These are phyloP conservation scores for Monosporozyma unispora DNA, from an alignment of 805 yeast species.

Conservation along the genomic window DNA sequence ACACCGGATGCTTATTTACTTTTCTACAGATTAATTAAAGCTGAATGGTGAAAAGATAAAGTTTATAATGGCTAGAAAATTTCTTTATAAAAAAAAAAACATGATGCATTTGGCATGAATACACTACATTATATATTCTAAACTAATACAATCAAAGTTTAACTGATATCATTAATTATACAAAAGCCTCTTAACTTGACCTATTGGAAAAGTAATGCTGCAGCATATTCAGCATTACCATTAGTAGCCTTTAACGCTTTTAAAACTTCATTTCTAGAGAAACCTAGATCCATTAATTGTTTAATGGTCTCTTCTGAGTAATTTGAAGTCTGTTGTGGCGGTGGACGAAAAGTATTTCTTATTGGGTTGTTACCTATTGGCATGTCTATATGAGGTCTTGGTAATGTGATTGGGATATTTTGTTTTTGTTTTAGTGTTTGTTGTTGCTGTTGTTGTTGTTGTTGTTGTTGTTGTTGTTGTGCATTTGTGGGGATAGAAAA, in stretches of 20 bases:
- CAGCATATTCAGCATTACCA: conserved; percentile 83
- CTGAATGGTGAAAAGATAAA: not conserved
- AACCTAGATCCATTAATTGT: conserved; percentile 61
- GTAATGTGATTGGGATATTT: not conserved
- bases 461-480: not conserved
- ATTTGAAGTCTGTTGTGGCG: not conserved
- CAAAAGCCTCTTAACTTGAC: not conserved
- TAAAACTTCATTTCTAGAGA: conserved; percentile 52
- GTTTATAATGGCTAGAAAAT: not conserved
- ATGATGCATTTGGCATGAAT: not conserved
- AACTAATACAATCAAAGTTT: not conserved
- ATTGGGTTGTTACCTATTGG: not conserved
- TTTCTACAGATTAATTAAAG: conserved; percentile 40
- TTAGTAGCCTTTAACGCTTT: conserved; percentile 54
- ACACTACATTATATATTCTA: not conserved
- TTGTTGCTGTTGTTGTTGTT: not conserved
- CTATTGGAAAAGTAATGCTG: conserved; percentile 52
- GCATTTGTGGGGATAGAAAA: not conserved
- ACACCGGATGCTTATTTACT: conserved; percentile 76
- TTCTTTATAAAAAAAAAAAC: not conserved
- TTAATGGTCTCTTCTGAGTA: conserved; percentile 33
- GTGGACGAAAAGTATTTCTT: not conserved
- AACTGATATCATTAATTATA: not conserved
- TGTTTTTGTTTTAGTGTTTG: not conserved
- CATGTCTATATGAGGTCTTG: too few relatives aligned